A percentile compares a stretch with the other conserved stretches of the same genome.
phyloP scores from a whole-genome alignment of 2,329 filamentous ascomycete species.

The Chaetomium sp. region DNA sequence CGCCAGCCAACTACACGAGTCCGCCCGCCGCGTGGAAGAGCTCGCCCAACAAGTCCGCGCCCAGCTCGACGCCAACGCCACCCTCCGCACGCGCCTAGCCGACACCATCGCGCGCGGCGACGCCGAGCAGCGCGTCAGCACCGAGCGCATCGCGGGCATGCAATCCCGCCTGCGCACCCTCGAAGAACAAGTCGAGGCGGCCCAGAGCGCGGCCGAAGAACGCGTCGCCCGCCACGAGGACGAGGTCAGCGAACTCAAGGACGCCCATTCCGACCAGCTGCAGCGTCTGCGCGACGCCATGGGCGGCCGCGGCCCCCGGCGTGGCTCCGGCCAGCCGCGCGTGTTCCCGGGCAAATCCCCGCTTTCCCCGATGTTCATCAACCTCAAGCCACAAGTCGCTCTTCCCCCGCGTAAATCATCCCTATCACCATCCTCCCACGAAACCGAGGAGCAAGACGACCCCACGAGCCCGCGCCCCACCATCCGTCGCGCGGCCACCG shows the following conservation, averaged over 20 bases:
- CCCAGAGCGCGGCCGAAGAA: conserved; percentile 83
- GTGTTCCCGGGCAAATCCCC: conserved; percentile 53
- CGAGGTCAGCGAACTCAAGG: conserved; percentile 68
- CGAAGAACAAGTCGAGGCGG: conserved; percentile 75
- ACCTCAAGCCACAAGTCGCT: background rate
- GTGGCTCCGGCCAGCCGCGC: conserved; percentile 19
- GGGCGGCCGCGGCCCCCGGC: conserved; percentile 33
- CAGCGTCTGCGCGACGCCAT: conserved; percentile 58
- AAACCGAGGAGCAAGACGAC: background rate
- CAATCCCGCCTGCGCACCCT: conserved; percentile 73
- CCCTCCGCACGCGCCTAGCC: conserved; percentile 67
- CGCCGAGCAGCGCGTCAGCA: conserved; percentile 71
- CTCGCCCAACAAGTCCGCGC: conserved; percentile 71
- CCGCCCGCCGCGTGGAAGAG: conserved; percentile 71
- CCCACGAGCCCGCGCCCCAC: conserved; percentile 15
- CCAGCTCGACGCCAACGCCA: conserved; percentile 72
- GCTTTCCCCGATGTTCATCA: conserved; percentile 54
- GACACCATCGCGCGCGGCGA: conserved; percentile 80
- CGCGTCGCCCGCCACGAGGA: conserved; percentile 78
- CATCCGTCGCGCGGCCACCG: conserved; percentile 36
- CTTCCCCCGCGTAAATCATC: background rate
- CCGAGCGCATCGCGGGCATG: conserved; percentile 73
- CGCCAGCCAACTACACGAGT: conserved; percentile 63
- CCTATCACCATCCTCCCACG: conserved; percentile 39
- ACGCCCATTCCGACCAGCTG: conserved; percentile 70